Evolutionary conservation across 2,329 filamentous ascomycete species (phyloP).

Genomic region (Diaporthe eres): DNA sequence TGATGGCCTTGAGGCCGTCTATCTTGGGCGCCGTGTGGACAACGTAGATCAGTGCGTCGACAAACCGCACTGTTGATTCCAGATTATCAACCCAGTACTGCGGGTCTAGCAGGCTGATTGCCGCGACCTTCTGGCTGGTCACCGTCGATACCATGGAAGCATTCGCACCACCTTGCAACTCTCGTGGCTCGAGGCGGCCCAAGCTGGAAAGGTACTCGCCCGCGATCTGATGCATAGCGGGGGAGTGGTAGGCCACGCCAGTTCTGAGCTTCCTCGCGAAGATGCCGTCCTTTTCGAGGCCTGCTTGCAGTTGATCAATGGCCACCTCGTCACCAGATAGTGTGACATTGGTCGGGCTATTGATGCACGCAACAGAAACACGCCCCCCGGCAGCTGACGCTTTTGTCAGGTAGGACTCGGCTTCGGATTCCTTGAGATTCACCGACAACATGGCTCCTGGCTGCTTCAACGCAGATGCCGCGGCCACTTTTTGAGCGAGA

Average conservation of each 20-base stretch:
- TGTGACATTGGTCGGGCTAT: no score
- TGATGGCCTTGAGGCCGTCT: background rate
- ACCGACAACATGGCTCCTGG: no score
- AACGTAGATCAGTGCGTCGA: conserved; percentile 37
- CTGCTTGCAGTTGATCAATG: conserved; percentile 48
- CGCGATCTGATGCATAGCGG: background rate
- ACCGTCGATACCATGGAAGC: background rate
- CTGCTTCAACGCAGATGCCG: background rate
- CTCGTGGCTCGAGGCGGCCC: background rate
- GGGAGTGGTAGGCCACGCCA: conserved; percentile 49
- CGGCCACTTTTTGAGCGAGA: no score
- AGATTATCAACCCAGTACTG: conserved; percentile 51
- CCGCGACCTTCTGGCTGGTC: background rate
- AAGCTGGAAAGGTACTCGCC: background rate
- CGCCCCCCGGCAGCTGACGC: conserved; percentile 41
- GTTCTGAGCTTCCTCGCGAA: conserved; percentile 51
- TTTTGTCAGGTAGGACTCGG: background rate
- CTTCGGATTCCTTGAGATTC: no score
- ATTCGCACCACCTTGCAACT: background rate
- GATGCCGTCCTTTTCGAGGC: conserved; percentile 43
- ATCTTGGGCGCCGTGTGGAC: background rate
- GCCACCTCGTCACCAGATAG: conserved; percentile 34
- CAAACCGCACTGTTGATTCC: conserved; percentile 48
- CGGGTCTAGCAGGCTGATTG: background rate
- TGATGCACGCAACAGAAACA: no score